Conservation (phyloP, 495 filamentous ascomycete genomes). For the Aspergillus conjunctus region DNA sequence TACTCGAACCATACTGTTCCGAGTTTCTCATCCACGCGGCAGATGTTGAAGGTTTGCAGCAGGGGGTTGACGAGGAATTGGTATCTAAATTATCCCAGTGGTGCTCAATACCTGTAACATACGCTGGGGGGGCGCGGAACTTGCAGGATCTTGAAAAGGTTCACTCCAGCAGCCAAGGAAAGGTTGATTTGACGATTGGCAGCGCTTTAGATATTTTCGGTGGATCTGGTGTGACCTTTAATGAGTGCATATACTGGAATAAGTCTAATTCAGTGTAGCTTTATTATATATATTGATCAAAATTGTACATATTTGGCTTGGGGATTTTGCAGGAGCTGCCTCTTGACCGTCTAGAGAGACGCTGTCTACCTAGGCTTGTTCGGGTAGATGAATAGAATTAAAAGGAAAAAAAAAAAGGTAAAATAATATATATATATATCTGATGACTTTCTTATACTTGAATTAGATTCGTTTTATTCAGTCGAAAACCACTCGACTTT, state of each 20-base stretch:
- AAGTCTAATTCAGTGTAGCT: conserved; percentile 30
- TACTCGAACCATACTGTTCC: conserved; percentile 84
- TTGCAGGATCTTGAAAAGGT: conserved; percentile 80
- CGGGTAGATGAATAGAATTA: neutral
- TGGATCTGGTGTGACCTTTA: conserved; percentile 78
- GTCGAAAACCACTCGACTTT: too few relatives aligned
- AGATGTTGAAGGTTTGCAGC: conserved; percentile 93
- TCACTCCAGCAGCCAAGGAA: conserved; percentile 71
- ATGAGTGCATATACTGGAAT: conserved; percentile 91
- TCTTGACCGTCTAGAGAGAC: too few relatives aligned
- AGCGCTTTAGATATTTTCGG: conserved; percentile 97
- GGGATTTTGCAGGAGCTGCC: too few relatives aligned
- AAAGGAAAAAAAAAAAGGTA: too few relatives aligned
- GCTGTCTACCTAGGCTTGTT: too few relatives aligned
- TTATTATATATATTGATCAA: neutral
- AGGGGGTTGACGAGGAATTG: conserved; percentile 83
- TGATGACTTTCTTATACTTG: too few relatives aligned
- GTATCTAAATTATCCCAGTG: conserved; percentile 76
- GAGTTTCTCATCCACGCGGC: conserved; percentile 99
- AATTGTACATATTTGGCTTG: neutral
- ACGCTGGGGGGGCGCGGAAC: conserved; percentile 87
- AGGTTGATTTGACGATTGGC: conserved; percentile 92
- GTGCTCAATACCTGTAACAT: conserved; percentile 90
- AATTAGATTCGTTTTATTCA: too few relatives aligned
- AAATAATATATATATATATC: too few relatives aligned